Evolutionary conservation across 129 eudicot species (phyloP).

Genomic region (Tagetes patula): DNA sequence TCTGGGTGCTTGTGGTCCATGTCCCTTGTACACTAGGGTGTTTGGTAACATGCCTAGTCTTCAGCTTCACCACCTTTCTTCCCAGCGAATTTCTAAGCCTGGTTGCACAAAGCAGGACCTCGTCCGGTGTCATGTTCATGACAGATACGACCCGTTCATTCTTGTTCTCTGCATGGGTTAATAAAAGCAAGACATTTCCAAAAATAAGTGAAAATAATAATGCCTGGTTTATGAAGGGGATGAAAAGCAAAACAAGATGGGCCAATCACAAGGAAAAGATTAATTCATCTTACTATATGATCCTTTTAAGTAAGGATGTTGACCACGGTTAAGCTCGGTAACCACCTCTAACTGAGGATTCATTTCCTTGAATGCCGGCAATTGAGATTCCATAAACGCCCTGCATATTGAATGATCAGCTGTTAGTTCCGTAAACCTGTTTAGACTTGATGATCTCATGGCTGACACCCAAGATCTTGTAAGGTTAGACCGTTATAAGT

Average conservation of each 20-base stretch:
- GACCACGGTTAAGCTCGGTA: conserved; percentile 84
- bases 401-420: conserved; percentile 39
- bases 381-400: conserved; percentile 76
- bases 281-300: conserved; percentile 53
- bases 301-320: conserved; percentile 88
- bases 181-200: conserved; percentile 14
- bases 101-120: conserved; percentile 63
- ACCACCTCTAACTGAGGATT: conserved; percentile 94
- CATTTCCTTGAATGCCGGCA: conserved; percentile 67
- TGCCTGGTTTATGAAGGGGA: neutral
- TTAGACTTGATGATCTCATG: conserved; percentile 1
- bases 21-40: conserved; percentile 98
- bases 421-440: conserved; percentile 15
- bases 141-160: conserved; percentile 85
- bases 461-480: neutral
- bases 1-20: conserved; percentile 67
- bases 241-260: neutral
- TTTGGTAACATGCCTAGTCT: conserved; percentile 81
- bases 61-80: conserved; percentile 90
- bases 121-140: conserved; percentile 73
- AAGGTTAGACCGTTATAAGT: neutral
- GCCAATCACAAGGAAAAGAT: neutral
- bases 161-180: conserved; percentile 59
- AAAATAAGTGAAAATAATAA: neutral
- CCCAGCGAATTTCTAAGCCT: conserved; percentile 84